phyloP scores from a whole-genome alignment of 73 alveolate genomes.

The Stentor coeruleus region DNA sequence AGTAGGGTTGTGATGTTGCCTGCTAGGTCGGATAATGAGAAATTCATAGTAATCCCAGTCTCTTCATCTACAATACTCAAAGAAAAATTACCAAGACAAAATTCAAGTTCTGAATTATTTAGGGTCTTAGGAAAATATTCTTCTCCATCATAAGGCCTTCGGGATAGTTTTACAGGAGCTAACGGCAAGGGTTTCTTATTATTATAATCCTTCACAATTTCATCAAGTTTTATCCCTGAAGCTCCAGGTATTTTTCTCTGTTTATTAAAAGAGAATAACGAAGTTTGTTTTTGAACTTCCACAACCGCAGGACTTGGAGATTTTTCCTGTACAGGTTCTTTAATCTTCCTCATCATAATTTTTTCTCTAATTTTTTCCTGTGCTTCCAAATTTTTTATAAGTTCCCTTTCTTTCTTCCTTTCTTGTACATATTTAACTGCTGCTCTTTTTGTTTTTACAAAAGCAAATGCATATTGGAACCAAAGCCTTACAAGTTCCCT shows the following conservation, averaged over 20 bases:
- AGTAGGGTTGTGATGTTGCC: background rate
- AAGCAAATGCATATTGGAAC: background rate
- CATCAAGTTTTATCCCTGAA: slow-evolving; percentile 1
- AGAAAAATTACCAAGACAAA: too few species aligned
- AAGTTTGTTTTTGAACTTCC: background rate
- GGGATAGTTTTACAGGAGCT: background rate
- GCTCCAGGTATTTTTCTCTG: background rate
- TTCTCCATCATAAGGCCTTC: background rate
- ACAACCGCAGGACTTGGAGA: background rate
- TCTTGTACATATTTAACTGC: background rate
- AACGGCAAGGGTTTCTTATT: background rate
- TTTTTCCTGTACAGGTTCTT: background rate
- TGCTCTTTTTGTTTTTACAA: background rate
- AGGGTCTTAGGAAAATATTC: too few species aligned
- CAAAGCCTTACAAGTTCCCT: background rate
- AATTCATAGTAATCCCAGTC: too few species aligned
- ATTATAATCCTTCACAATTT: background rate
- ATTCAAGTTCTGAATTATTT: background rate
- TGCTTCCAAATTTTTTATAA: background rate
- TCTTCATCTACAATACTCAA: background rate
- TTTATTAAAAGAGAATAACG: too few species aligned
- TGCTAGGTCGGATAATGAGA: background rate
- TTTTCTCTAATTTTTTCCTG: background rate
- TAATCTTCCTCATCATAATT: background rate
- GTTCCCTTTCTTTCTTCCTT: slow-evolving; percentile 2